phyloP scores from a whole-genome alignment of 768 basidiomycete species.

The Tylopilus vinaceipallidus region DNA sequence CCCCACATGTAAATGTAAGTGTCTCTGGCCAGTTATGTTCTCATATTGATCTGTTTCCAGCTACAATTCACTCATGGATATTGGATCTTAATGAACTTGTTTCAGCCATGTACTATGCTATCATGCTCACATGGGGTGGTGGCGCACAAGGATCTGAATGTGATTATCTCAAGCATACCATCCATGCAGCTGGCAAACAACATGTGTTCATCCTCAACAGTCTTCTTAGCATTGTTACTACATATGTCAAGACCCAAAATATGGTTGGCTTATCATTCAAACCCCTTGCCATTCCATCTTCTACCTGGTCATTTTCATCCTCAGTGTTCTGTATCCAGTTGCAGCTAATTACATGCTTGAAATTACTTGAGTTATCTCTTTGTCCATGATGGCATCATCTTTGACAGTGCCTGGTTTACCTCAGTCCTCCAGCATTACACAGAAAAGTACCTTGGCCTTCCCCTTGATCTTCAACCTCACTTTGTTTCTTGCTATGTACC shows the following conservation, averaged over 20 bases:
- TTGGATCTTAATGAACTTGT: conserved; percentile 5
- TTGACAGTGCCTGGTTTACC: not conserved
- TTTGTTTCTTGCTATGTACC: no score
- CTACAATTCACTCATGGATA: conserved; percentile 6
- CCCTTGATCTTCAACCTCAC: not conserved
- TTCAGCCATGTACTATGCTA: conserved; percentile 4
- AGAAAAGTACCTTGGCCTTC: not conserved
- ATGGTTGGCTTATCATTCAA: conserved; percentile 5
- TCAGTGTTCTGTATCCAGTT: not conserved
- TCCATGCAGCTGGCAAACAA: not conserved
- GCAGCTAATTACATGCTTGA: not conserved
- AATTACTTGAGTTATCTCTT: conserved; percentile 2
- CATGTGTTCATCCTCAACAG: conserved; percentile 20
- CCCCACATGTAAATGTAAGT: no score
- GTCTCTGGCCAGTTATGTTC: no score
- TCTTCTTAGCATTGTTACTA: conserved; percentile 2
- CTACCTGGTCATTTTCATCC: not conserved
- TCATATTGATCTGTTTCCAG: not conserved
- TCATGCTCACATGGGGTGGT: conserved; percentile 15
- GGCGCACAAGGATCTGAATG: conserved; percentile 15
- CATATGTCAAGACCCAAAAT: conserved; percentile 15
- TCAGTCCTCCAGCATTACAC: not conserved
- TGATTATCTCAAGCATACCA: conserved; percentile 8
- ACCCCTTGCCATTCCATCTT: conserved; percentile 5
- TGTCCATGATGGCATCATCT: not conserved